These are phyloP conservation scores for Fragilaria crotonensis DNA, from an alignment of 108 stramenopile species.

Conservation along the genomic window DNA sequence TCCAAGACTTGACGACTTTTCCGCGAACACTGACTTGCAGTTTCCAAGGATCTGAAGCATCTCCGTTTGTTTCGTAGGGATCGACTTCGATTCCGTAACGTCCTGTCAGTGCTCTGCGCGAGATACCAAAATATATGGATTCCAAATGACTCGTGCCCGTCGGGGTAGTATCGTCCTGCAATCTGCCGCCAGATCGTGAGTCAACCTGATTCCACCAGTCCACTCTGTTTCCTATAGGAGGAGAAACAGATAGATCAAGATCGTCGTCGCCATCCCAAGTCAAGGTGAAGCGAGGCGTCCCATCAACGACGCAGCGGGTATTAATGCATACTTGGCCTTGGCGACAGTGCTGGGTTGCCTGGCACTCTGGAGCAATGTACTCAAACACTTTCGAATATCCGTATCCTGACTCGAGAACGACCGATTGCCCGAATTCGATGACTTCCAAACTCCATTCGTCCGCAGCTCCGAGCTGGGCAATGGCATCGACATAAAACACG, in stretches of 20 bases:
- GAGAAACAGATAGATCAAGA: not conserved
- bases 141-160: not conserved
- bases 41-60: not conserved
- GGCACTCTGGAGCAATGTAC: not conserved
- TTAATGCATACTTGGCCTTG: not conserved
- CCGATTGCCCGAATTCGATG: not conserved
- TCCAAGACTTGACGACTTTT: not conserved
- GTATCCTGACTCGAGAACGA: not conserved
- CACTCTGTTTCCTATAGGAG: not conserved
- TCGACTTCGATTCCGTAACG: not conserved
- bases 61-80: not conserved
- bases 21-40: not conserved
- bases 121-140: not conserved
- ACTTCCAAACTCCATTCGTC: not conserved
- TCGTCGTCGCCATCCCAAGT: conserved; percentile 16
- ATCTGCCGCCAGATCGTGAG: not conserved
- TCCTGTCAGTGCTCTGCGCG: not conserved
- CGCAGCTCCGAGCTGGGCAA: not conserved
- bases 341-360: not conserved
- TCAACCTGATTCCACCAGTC: not conserved
- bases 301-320: not conserved
- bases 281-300: conserved; percentile 19
- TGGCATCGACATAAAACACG: not conserved
- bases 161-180: not conserved
- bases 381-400: not conserved